Evolutionary conservation across 345 rosid genomes (phyloP).

Genomic region (Euphorbia pulcherrima): DNA sequence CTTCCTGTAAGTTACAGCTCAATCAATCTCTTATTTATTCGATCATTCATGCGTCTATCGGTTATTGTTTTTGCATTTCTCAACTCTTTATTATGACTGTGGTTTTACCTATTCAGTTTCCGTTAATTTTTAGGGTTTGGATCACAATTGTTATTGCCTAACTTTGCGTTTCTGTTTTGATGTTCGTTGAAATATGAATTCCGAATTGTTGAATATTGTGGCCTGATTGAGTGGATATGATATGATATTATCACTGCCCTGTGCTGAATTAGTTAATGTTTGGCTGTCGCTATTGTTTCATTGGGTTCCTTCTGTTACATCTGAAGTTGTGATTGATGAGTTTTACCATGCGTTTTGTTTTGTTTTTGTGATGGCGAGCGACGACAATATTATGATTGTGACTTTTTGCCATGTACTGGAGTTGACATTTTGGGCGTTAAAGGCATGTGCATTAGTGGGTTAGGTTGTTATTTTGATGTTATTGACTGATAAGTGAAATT

Average conservation of each 20-base stretch:
- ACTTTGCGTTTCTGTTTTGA: too few species aligned
- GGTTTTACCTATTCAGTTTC: neutral
- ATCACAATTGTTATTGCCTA: conserved; percentile 3
- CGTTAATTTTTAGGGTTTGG: conserved; percentile 11
- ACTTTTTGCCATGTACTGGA: neutral
- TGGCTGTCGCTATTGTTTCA: neutral
- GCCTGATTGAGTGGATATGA: too few species aligned
- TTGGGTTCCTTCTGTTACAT: neutral
- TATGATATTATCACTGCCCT: too few species aligned
- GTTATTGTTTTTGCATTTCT: too few species aligned
- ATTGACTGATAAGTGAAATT: neutral
- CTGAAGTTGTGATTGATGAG: neutral
- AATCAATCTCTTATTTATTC: neutral
- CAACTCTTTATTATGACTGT: neutral
- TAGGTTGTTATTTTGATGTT: neutral
- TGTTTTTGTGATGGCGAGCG: neutral
- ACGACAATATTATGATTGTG: neutral
- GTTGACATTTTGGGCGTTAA: neutral
- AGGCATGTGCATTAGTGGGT: neutral
- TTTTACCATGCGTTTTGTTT: neutral
- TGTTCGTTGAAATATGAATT: too few species aligned
- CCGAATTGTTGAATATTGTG: too few species aligned
- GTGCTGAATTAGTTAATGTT: neutral
- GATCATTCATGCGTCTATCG: neutral
- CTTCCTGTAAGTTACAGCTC: neutral